Percentiles rank a stretch among this genome's conserved stretches.
Conservation (phyloP, 257 asterid genomes). For the Plantago elongata region DNA sequence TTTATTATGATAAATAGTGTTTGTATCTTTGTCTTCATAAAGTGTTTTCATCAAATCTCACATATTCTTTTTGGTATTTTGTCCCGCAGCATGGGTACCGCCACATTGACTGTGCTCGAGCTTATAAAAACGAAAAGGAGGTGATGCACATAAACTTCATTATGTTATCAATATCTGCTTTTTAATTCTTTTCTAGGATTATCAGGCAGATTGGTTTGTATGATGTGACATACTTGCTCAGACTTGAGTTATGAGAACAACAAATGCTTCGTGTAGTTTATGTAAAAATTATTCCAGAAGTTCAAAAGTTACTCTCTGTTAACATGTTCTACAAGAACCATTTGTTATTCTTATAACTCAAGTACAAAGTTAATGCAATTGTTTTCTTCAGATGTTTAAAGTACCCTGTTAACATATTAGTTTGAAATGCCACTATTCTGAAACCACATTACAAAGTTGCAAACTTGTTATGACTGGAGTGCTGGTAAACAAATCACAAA, state of each 20-base stretch:
- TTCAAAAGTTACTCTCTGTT: too few species aligned
- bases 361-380: too few species aligned
- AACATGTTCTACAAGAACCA: too few species aligned
- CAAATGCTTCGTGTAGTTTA: too few species aligned
- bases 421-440: not conserved
- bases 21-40: not conserved
- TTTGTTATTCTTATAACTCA: too few species aligned
- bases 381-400: too few species aligned
- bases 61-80: not conserved
- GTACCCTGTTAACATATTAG: too few species aligned
- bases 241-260: too few species aligned
- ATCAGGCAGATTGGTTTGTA: not conserved
- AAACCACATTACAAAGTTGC: not conserved
- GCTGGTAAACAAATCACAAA: not conserved
- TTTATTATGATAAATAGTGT: too few species aligned
- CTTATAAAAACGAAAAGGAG: conserved; percentile 56
- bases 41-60: not conserved
- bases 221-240: not conserved
- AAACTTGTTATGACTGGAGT: not conserved
- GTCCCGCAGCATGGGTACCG: conserved; percentile 50
- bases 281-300: too few species aligned
- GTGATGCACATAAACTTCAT: conserved; percentile 15
- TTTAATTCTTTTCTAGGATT: too few species aligned
- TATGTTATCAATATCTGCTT: not conserved
- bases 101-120: conserved; percentile 56